A percentile compares a stretch with the other conserved stretches of the same genome.
These are phyloP conservation scores for Leishmania turanica DNA, from an alignment of 208 protist genomes.

Conservation along the genomic window DNA sequence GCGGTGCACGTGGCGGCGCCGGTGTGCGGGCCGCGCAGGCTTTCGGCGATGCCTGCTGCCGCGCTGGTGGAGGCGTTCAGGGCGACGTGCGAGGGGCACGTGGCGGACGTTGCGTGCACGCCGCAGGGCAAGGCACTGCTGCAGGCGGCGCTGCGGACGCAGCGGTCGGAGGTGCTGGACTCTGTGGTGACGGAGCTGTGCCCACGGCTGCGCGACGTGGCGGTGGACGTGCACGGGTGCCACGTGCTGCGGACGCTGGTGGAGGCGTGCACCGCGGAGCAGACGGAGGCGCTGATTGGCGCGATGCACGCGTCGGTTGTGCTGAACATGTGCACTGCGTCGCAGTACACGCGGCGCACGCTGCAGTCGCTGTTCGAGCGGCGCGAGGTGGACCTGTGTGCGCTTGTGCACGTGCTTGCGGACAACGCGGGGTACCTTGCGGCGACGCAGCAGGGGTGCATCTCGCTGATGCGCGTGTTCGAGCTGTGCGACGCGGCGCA, in stretches of 20 bases:
- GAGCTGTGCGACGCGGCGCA: conserved; percentile 61
- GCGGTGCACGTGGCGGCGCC: neutral
- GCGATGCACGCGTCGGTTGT: conserved; percentile 71
- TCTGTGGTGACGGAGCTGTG: conserved; percentile 58
- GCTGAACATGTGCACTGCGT: conserved; percentile 80
- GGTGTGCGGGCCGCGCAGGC: neutral
- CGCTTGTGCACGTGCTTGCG: conserved; percentile 65
- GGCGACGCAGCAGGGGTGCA: conserved; percentile 88
- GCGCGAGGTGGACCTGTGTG: conserved; percentile 57
- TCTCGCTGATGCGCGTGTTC: conserved; percentile 86
- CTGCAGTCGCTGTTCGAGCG: conserved; percentile 79
- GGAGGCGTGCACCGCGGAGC: conserved; percentile 50
- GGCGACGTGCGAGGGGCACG: conserved; percentile 37
- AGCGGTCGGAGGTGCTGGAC: conserved; percentile 42
- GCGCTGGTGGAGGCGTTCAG: conserved; percentile 26
- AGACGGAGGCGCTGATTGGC: conserved; percentile 55
- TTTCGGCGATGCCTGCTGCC: conserved; percentile 10
- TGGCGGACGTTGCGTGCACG: conserved; percentile 65
- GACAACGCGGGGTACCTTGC: conserved; percentile 77
- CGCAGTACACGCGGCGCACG: conserved; percentile 79
- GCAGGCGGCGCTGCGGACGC: conserved; percentile 51
- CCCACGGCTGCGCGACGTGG: conserved; percentile 50
- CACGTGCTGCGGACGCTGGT: conserved; percentile 70
- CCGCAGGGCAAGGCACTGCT: conserved; percentile 58
- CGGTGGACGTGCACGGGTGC: conserved; percentile 75